Evolutionary conservation across 345 rosid genomes (phyloP).

Genomic region (Mallotus nudiflorus): DNA sequence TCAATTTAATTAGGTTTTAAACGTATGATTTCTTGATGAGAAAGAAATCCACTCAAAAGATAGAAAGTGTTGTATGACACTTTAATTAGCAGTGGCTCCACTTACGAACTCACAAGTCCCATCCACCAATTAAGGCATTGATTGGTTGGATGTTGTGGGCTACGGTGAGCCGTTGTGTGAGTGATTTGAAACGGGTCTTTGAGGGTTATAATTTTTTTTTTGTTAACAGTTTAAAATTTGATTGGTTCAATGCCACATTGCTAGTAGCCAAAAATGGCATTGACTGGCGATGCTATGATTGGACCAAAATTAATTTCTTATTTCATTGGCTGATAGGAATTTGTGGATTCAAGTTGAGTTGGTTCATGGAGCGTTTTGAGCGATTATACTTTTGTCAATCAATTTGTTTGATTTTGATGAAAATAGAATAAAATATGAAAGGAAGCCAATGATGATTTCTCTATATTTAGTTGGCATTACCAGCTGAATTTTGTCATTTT

Average conservation of each 20-base stretch:
- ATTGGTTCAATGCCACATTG: slow-evolving; percentile 59
- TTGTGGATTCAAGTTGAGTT: slow-evolving; percentile 38
- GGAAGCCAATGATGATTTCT: slow-evolving; percentile 54
- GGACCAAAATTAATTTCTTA: slow-evolving; percentile 41
- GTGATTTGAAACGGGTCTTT: slow-evolving; percentile 67
- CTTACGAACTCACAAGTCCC: too few relatives aligned
- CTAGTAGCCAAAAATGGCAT: slow-evolving; percentile 49
- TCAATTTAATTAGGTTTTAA: too few relatives aligned
- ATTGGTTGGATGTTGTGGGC: slow-evolving; percentile 18
- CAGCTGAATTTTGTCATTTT: slow-evolving; percentile 65
- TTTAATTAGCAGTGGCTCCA: slow-evolving; percentile 31
- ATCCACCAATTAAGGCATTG: too few relatives aligned
- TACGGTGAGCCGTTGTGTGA: slow-evolving; percentile 31
- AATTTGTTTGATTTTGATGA: not conserved
- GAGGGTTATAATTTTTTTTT: slow-evolving; percentile 30
- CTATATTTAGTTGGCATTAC: slow-evolving; percentile 79
- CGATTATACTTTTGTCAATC: slow-evolving; percentile 37
- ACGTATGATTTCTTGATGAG: slow-evolving; percentile 35
- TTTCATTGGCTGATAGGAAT: slow-evolving; percentile 67
- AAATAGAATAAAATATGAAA: not conserved
- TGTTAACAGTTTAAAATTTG: not conserved
- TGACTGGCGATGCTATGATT: slow-evolving; percentile 66
- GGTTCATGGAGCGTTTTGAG: slow-evolving; percentile 58
- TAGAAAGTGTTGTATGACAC: slow-evolving; percentile 81
- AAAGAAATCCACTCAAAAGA: slow-evolving; percentile 47